phyloP scores from a whole-genome alignment of 2,329 filamentous ascomycete species.

The Lasiodiplodia gonubiensis region DNA sequence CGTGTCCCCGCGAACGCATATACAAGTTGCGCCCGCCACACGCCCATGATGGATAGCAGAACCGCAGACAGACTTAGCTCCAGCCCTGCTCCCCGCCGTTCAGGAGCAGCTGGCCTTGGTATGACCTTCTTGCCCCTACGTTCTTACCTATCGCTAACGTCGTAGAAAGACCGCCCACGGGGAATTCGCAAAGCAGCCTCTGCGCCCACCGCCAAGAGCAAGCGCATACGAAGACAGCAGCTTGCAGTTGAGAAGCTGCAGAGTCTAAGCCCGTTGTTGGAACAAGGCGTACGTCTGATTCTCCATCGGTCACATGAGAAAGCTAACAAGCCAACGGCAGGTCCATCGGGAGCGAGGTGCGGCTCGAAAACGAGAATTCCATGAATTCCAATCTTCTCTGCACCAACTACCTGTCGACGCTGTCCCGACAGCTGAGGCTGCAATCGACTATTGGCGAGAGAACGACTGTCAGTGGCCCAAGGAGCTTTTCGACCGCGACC shows the following conservation, averaged over 20 bases:
- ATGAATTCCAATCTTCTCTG: neutral
- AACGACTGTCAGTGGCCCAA: neutral
- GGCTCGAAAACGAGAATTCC: neutral
- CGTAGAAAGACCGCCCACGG: neutral
- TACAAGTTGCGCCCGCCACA: neutral
- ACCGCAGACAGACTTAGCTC: neutral
- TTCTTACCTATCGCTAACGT: neutral
- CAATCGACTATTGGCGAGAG: slow-evolving; percentile 4
- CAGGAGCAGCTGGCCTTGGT: neutral
- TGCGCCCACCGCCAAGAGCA: neutral
- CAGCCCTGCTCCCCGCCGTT: neutral
- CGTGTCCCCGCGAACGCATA: neutral
- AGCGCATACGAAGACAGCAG: too few relatives aligned
- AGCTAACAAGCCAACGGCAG: neutral
- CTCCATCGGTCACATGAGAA: neutral
- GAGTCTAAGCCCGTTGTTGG: too few relatives aligned
- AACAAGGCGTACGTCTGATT: too few relatives aligned
- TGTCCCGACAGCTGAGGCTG: neutral
- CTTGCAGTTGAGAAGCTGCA: too few relatives aligned
- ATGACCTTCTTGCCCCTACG: neutral
- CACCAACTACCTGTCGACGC: neutral
- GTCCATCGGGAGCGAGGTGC: neutral
- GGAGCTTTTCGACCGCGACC: neutral
- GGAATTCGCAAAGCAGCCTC: neutral
- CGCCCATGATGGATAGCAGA: neutral